Conservation (phyloP, 805 yeast genomes). For the Cyberlindnera veronae region DNA sequence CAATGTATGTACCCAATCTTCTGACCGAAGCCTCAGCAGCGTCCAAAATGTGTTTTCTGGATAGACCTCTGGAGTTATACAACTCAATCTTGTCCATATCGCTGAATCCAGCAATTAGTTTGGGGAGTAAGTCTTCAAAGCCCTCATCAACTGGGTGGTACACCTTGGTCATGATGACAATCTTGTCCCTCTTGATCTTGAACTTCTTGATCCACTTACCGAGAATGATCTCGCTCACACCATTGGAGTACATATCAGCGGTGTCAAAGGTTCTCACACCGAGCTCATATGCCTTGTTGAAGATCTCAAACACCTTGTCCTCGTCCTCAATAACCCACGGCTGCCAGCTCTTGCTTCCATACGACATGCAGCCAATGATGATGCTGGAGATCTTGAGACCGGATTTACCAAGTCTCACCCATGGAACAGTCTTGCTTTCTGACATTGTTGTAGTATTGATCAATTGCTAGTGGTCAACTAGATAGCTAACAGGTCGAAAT, state of each 20-base stretch:
- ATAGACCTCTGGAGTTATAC: conserved; percentile 36
- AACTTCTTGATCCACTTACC: conserved; percentile 51
- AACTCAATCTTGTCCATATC: conserved; percentile 3
- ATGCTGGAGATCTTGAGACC: conserved; percentile 47
- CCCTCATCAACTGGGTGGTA: conserved; percentile 13
- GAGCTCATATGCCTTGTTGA: conserved; percentile 42
- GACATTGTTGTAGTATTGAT: conserved; percentile 2
- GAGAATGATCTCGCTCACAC: conserved; percentile 44
- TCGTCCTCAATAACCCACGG: conserved; percentile 45
- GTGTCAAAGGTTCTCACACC: conserved; percentile 50
- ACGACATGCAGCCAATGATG: conserved; percentile 52
- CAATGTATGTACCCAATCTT: conserved; percentile 44
- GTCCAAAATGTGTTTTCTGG: conserved; percentile 45
- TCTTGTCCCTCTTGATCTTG: conserved; percentile 47
- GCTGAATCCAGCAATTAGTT: background rate
- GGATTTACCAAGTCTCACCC: conserved; percentile 35
- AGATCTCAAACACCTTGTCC: conserved; percentile 38
- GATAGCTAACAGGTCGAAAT: too few relatives aligned
- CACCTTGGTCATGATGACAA: conserved; percentile 50
- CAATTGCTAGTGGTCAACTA: too few relatives aligned
- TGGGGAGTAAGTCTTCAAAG: background rate
- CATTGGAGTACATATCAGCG: conserved; percentile 45
- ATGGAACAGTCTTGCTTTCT: conserved; percentile 8
- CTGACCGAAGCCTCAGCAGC: conserved; percentile 38
- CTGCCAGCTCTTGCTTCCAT: conserved; percentile 33